These are phyloP conservation scores for Cladophialophora chaetospira DNA, from an alignment of 2,329 filamentous ascomycete genomes.

Conservation along the genomic window DNA sequence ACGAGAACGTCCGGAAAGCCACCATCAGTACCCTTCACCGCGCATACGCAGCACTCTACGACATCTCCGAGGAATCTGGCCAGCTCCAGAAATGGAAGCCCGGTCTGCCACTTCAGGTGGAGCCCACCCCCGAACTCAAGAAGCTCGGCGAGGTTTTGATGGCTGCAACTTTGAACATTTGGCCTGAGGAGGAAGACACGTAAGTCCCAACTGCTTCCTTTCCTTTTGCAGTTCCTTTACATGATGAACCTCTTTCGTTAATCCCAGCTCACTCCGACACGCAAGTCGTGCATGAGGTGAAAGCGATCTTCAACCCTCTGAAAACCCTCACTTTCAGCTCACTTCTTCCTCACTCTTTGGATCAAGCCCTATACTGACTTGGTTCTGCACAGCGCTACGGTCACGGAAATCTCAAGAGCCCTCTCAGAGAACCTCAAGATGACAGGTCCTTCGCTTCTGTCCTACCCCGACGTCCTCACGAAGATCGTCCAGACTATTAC, in stretches of 20 bases:
- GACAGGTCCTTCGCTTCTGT: conserved; percentile 82
- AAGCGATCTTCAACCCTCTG: conserved; percentile 65
- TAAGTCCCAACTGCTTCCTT: conserved; percentile 58
- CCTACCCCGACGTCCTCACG: conserved; percentile 68
- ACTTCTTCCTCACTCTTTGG: conserved; percentile 26
- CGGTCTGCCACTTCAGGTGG: conserved; percentile 78
- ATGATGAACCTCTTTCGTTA: conserved; percentile 93
- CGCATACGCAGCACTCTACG: conserved; percentile 87
- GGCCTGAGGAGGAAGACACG: conserved; percentile 90
- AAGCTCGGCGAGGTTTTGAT: conserved; percentile 86
- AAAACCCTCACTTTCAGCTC: conserved; percentile 31
- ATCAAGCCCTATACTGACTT: conserved; percentile 46
- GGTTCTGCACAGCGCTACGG: conserved; percentile 67
- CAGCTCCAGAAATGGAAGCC: conserved; percentile 81
- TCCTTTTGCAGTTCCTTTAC: conserved; percentile 24
- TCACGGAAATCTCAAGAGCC: conserved; percentile 94
- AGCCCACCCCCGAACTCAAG: conserved; percentile 75
- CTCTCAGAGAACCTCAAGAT: conserved; percentile 86
- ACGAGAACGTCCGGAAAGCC: conserved; percentile 91
- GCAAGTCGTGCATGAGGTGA: conserved; percentile 82
- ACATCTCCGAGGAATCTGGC: conserved; percentile 78
- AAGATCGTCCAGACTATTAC: conserved; percentile 74
- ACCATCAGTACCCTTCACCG: conserved; percentile 91
- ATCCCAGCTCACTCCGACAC: conserved; percentile 99
- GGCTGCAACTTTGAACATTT: conserved; percentile 78